Percentiles rank a stretch among this genome's conserved stretches.
Evolutionary conservation across 2,329 filamentous ascomycete genomes (phyloP).

Genomic region (Exophiala viscosa): DNA sequence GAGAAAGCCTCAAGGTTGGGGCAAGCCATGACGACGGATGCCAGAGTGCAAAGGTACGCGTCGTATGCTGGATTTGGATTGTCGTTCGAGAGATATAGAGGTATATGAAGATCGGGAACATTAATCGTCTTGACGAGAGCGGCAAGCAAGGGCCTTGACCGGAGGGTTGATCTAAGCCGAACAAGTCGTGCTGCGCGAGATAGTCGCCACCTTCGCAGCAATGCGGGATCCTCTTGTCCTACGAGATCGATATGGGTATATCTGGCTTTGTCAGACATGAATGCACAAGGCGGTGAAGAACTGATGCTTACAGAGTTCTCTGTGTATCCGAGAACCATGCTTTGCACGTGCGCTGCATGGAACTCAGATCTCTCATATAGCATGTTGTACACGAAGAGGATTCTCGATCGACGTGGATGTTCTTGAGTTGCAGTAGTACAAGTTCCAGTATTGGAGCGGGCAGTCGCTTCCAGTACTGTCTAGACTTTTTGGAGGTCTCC

Average conservation of each 20-base stretch:
- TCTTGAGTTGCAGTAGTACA: slow-evolving; percentile 50
- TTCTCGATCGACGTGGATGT: slow-evolving; percentile 40
- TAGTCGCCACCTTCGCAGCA: slow-evolving; percentile 47
- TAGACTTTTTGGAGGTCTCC: background rate
- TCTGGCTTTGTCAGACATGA: slow-evolving; percentile 33
- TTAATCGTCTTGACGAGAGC: slow-evolving; percentile 53
- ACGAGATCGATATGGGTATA: slow-evolving; percentile 50
- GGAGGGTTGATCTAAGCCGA: slow-evolving; percentile 53
- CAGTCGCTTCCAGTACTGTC: slow-evolving; percentile 36
- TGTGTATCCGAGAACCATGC: slow-evolving; percentile 55
- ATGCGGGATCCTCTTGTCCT: slow-evolving; percentile 44
- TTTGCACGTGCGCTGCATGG: slow-evolving; percentile 52
- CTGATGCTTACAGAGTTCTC: slow-evolving; percentile 46
- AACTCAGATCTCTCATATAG: slow-evolving; percentile 53
- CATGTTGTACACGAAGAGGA: slow-evolving; percentile 50
- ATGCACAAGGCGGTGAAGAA: background rate
- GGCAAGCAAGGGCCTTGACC: slow-evolving; percentile 49
- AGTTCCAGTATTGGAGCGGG: slow-evolving; percentile 55
- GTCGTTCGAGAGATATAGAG: slow-evolving; percentile 31
- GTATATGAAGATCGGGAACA: slow-evolving; percentile 47
- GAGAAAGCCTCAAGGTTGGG: slow-evolving; percentile 54
- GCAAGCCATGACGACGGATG: slow-evolving; percentile 57
- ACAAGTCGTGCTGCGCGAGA: slow-evolving; percentile 51
- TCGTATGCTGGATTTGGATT: slow-evolving; percentile 42
- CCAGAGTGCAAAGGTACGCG: slow-evolving; percentile 51